Base-by-base conservation (phyloP, 2,329 filamentous ascomycete genomes). In the Fusarium sarcochroum region DNA sequence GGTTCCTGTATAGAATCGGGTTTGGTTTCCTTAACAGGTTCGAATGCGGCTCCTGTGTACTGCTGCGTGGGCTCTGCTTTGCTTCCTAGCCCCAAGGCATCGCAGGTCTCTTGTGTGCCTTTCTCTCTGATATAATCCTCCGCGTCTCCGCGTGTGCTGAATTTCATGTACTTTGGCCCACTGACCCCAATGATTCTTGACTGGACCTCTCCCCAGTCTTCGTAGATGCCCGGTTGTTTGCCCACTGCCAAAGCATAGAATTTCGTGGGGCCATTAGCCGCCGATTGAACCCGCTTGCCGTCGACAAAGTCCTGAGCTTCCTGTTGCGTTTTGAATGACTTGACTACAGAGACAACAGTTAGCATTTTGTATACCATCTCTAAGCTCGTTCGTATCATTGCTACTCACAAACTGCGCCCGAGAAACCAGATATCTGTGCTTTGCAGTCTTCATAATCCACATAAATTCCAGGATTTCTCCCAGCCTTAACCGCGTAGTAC, bases 241-340 rank as follows among this genome's bases (percentile, higher is more conserved):
- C 88, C 89, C 7, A 87, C 81, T 2, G 88, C 89, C 7, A 91
- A 87, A 5, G 84, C 89, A 73, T 90, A 90, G 77, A 85, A 90
- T 48, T 81, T 83, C 49, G 81, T 75, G 45, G 83, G 80, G 61
- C 82, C 77, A 47, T 80, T 72, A 40, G 81, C 77, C 21, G 80
- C 73, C 20, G 80, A 73, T 17, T 79, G 75, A 7, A 77, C 73
- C 25, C 77, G 74, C 69, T 85, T 86, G 46, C 92, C 92, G 2
- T 86, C 88, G 25, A 93, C 84, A 76, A 93, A 98, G 3, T 88
- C 89, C 73, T 92, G 87, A n/a, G 95, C 95, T 62, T 97, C 93
- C 66, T 90, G 86, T 60, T 86, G 82, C 1, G 86, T 89, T 11
- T 85, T 81, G 76, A 97, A 98, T 2, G 91, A 93, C 81, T 96